Conservation (phyloP, 2,329 filamentous ascomycete genomes). For the Cercospora sojina region DNA sequence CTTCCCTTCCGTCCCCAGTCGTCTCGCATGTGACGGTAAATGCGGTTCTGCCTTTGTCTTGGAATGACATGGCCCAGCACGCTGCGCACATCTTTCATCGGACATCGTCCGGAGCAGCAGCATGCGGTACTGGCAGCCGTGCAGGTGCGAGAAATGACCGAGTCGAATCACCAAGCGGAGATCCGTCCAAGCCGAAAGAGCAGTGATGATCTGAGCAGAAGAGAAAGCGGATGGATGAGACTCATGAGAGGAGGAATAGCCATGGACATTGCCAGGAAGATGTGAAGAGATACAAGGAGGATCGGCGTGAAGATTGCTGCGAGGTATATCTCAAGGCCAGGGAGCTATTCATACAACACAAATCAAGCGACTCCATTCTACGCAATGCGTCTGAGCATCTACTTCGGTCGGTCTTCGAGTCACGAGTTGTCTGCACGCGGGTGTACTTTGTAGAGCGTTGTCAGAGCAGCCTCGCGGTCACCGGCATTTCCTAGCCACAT, state of each 20-base stretch:
- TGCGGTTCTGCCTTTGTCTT: conserved; percentile 1
- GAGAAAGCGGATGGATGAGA: neutral
- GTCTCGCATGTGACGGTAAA: conserved; percentile 16
- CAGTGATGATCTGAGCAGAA: neutral
- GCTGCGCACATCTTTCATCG: neutral
- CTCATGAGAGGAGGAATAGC: neutral
- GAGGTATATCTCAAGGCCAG: neutral
- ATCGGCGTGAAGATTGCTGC: neutral
- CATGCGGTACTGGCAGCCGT: neutral
- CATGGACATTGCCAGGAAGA: neutral
- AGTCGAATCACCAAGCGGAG: neutral
- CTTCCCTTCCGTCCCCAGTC: neutral
- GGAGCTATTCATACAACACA: neutral
- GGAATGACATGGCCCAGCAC: neutral
- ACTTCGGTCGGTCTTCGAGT: too few relatives aligned
- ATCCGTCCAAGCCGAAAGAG: neutral
- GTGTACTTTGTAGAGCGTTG: too few relatives aligned
- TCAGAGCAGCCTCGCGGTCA: too few relatives aligned
- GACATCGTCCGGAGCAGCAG: neutral
- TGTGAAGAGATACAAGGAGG: neutral
- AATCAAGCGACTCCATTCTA: neutral
- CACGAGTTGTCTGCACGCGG: too few relatives aligned
- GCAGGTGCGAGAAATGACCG: neutral
- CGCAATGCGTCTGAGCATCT: too few relatives aligned
- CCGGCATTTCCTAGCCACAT: neutral